Evolutionary conservation across 345 rosid species (phyloP), one percentile per base, ranked within the genome.

Genomic region (Euclidium syriacum): DNA sequence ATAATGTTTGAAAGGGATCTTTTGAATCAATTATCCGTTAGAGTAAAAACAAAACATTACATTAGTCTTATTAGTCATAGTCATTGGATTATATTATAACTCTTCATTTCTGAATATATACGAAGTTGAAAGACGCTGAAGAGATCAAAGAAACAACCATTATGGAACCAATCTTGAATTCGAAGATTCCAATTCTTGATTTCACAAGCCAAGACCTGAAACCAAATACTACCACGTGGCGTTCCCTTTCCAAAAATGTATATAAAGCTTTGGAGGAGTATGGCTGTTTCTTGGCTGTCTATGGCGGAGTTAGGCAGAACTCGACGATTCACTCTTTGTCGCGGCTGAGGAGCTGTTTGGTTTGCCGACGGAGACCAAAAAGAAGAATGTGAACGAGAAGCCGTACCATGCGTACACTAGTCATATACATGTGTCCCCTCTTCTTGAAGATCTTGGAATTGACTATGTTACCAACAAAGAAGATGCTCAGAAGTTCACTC

Each of bases 401-500:
- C 79, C 83, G 0, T 74, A 61, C 42, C 72, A 35, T 35, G 82
- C 78, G 35, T 82, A 82, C 42, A 41, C 73, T 7, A 73, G 78
- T 7, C 51, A 72, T 14, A 30, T 32, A 16, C 79, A 82, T 15
- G 9, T 46, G 2, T 17, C 67, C 2, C 79, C 85, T 48, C 63
- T 77, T 23, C 68, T 73, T 1, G 87, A 85, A 73, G 70, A 80
- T 40, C 42, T 74, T 75, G 83, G 77, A 34, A 64, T 85, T 16
- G 74, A 71, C 10, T 33, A 56, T 42, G 75, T 74, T 16, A 53
- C 54, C 5, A 58, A 55, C 23, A 47, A 66, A 7, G 78, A 74
- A 48, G 73, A 51, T 24, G 67, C 74, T 54, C 59, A 58, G 3
- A 62, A 29, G 4, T 80, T 85, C 65, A 56, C 83, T 20, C 38